These are phyloP conservation scores for Kluyveromyces nonfermentans DNA, from an alignment of 805 yeast genomes.

Conservation along the genomic window DNA sequence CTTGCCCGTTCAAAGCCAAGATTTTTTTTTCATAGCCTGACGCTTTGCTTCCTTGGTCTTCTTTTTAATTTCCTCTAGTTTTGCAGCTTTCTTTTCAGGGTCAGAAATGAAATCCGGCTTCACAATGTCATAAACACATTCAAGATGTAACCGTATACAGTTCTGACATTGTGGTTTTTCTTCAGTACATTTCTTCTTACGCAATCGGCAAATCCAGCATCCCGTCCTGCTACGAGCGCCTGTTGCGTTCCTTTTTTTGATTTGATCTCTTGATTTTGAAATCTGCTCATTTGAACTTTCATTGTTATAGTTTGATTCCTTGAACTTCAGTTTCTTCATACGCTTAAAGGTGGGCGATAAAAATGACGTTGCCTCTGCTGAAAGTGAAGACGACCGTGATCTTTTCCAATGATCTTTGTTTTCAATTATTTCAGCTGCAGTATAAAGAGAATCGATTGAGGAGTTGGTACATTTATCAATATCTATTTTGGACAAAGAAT, in stretches of 20 bases:
- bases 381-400: conserved; percentile 6
- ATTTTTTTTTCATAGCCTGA: conserved; percentile 28
- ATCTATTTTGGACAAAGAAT: conserved; percentile 3
- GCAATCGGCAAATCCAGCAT: conserved; percentile 71
- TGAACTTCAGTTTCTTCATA: conserved; percentile 2
- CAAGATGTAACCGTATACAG: conserved; percentile 46
- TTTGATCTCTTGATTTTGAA: conserved; percentile 6
- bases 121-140: conserved; percentile 43
- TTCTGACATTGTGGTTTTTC: conserved; percentile 51
- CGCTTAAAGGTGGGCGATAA: conserved; percentile 3
- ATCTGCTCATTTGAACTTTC: conserved; percentile 3
- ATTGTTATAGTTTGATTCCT: conserved; percentile 1
- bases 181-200: conserved; percentile 67
- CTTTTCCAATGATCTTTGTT: conserved; percentile 2
- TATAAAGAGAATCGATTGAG: conserved; percentile 2
- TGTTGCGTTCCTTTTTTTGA: conserved; percentile 12
- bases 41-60: conserved; percentile 36
- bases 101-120: conserved; percentile 50
- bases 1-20: neutral
- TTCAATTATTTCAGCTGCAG: conserved; percentile 4
- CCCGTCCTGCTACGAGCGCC: conserved; percentile 45
- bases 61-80: conserved; percentile 42
- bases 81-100: conserved; percentile 33
- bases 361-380: conserved; percentile 6
- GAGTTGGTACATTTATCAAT: neutral